These are phyloP conservation scores for Cystobasidiaceae sp. DNA, from an alignment of 1,284 basidiomycete species.

Conservation along the genomic window DNA sequence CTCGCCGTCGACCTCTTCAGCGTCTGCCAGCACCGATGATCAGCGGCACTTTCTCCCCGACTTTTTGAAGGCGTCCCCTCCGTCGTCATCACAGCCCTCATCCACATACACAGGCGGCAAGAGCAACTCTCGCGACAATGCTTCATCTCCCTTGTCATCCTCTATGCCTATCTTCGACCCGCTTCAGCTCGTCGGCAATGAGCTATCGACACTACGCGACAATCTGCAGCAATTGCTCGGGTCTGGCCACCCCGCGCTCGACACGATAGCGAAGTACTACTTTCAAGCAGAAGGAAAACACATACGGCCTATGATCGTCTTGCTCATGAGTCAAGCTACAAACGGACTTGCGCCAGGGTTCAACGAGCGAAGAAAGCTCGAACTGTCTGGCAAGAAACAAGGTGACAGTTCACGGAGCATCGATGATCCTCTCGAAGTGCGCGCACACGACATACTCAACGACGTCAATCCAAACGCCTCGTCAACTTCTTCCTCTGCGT, in stretches of 20 bases:
- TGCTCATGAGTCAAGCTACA: slow-evolving; percentile 85
- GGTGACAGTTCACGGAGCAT: slow-evolving; percentile 48
- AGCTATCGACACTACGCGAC: slow-evolving; percentile 68
- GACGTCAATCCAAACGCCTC: slow-evolving; percentile 89
- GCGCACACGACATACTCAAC: slow-evolving; percentile 62
- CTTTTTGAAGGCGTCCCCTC: slow-evolving; percentile 1
- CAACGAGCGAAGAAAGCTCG: slow-evolving; percentile 50
- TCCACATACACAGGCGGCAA: background rate
- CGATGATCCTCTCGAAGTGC: slow-evolving; percentile 59
- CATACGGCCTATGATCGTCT: slow-evolving; percentile 80
- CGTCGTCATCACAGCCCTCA: background rate
- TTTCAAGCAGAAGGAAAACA: slow-evolving; percentile 79
- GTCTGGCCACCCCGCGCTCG: slow-evolving; percentile 78
- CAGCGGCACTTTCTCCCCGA: slow-evolving; percentile 2
- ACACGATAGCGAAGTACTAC: slow-evolving; percentile 87
- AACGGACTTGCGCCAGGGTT: slow-evolving; percentile 65
- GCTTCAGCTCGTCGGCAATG: slow-evolving; percentile 61
- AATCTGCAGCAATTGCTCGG: slow-evolving; percentile 76
- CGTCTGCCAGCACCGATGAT: background rate
- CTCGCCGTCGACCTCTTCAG: background rate
- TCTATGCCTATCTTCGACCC: slow-evolving; percentile 53
- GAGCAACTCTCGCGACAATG: background rate
- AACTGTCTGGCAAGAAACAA: slow-evolving; percentile 26
- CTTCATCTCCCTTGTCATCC: background rate
- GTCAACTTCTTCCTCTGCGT: slow-evolving; percentile 54